Conservation (phyloP, 345 rosid genomes). For the Gossypium sturtianum region DNA sequence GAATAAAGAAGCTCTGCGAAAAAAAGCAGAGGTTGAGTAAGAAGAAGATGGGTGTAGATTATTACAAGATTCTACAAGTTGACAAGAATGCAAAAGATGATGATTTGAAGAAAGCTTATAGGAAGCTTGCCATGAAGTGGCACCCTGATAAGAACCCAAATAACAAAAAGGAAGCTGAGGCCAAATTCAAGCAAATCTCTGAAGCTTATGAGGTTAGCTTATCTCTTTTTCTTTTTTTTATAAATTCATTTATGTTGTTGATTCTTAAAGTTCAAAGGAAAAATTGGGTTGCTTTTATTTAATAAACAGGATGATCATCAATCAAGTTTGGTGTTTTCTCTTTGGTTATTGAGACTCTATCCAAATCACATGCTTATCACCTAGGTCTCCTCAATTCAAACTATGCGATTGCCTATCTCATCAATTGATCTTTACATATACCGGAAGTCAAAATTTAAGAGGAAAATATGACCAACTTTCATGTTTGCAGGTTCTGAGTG, state of each 20-base stretch:
- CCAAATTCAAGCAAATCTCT: constrained; percentile 85
- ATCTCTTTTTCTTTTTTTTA: not conserved
- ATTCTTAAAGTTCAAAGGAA: not conserved
- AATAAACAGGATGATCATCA: not conserved
- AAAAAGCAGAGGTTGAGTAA: not conserved
- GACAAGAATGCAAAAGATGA: constrained; percentile 66
- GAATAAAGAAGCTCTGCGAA: not conserved
- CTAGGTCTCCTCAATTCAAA: not conserved
- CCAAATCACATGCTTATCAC: not conserved
- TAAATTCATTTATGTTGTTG: not conserved
- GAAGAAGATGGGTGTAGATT: constrained; percentile 46
- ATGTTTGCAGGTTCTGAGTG: constrained; percentile 59
- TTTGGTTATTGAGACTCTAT: not conserved
- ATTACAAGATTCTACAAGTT: constrained; percentile 55
- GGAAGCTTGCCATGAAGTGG: constrained; percentile 93
- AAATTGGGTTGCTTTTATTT: not conserved
- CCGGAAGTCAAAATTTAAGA: not conserved
- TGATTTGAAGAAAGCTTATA: constrained; percentile 76
- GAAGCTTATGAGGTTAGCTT: constrained; percentile 69
- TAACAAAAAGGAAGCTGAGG: constrained; percentile 73
- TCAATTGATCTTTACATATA: not conserved
- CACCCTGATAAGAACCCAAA: constrained; percentile 91
- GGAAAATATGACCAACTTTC: not conserved
- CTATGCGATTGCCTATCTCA: not conserved
- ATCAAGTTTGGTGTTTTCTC: not conserved